phyloP scores from a whole-genome alignment of 257 asterid genomes.

The Solanum paucissectum region DNA sequence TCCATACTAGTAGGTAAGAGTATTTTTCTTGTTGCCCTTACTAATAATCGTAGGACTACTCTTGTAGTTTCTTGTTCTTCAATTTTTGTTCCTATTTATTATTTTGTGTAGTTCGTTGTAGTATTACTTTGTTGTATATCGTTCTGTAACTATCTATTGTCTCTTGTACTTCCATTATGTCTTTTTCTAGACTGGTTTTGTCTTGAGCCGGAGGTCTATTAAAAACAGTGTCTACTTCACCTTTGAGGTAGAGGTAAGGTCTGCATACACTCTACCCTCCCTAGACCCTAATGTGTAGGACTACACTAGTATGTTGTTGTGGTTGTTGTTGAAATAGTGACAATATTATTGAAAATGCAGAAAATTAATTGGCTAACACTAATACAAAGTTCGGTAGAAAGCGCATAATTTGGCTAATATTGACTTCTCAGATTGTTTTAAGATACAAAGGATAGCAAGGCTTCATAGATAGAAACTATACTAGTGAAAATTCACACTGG shows the following conservation, averaged over 20 bases:
- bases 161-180: background rate
- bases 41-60: background rate
- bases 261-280: background rate
- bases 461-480: background rate
- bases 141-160: too few species aligned
- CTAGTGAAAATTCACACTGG: background rate
- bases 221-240: background rate
- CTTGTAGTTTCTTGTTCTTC: background rate
- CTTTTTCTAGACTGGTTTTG: background rate
- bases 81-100: background rate
- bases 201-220: background rate
- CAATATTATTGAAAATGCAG: background rate
- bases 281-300: background rate
- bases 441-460: background rate
- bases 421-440: background rate
- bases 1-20: too few species aligned
- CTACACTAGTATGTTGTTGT: background rate
- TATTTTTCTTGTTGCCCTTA: background rate
- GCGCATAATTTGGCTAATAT: background rate
- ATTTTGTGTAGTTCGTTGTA: background rate
- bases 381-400: background rate
- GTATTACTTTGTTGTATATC: background rate
- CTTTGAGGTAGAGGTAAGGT: background rate
- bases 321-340: background rate
- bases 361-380: background rate